Conservation (phyloP, 75 land plant genomes). For the Sequoia sempervirens region DNA sequence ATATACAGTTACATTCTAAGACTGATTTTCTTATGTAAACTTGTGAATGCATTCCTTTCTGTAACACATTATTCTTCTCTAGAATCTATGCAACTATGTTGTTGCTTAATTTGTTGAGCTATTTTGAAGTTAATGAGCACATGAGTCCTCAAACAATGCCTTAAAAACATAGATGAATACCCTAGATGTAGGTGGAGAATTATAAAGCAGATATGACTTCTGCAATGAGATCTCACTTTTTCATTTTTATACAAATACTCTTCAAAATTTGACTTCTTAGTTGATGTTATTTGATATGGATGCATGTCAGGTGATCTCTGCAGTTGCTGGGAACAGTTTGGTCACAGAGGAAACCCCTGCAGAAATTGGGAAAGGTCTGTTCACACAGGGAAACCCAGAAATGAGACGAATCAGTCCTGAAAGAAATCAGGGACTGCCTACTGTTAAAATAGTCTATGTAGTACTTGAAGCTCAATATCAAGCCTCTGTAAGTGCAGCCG, state of each 20-base stretch:
- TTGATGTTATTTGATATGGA: not conserved
- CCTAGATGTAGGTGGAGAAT: not conserved
- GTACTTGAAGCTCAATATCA: conserved; percentile 97
- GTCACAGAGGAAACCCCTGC: conserved; percentile 46
- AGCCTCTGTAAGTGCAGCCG: conserved; percentile 82
- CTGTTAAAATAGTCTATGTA: conserved; percentile 90
- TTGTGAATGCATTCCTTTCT: not conserved
- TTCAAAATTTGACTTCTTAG: not conserved
- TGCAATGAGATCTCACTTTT: not conserved
- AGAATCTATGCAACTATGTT: not conserved
- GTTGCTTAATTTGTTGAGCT: not conserved
- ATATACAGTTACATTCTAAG: not conserved
- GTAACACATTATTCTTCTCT: not conserved
- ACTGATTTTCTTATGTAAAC: not conserved
- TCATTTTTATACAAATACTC: not conserved
- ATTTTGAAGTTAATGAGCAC: not conserved
- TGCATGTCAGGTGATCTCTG: conserved; percentile 15
- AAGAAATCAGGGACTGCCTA: conserved; percentile 38
- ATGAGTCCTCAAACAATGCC: not conserved
- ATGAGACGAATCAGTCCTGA: conserved; percentile 82
- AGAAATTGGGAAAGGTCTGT: conserved; percentile 68
- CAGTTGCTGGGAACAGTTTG: conserved; percentile 67
- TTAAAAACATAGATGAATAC: not conserved
- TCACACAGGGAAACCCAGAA: conserved; percentile 82
- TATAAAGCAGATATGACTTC: not conserved